Base-by-base conservation (phyloP, 1,284 basidiomycete genomes). In the Rhodotorula sp. region DNA sequence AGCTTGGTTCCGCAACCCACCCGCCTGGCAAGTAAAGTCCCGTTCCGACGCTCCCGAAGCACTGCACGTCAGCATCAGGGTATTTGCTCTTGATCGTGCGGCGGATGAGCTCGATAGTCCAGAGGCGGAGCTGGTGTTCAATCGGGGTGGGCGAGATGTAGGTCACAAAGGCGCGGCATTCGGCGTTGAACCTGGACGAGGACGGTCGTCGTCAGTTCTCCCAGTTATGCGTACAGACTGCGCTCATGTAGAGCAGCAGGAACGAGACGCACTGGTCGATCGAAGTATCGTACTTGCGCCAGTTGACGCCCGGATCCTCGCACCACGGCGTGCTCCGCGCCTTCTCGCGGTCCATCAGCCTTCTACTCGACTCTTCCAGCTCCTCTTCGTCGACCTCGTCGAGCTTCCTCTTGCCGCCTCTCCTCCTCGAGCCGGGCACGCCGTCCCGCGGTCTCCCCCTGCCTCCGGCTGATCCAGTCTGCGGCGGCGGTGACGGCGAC, bases 11-110 rank as follows among this genome's bases (percentile, higher is more conserved):
- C 6, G 44, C n/a, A 1, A 82, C 89, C 77, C 79, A 94, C 93
- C 94, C 95, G 71, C 87, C 84, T 2, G 95, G 95, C 20, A 99
- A 85, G 80, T 99, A 99, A 34, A 99, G 83, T 78, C 93, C 92
- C 17, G 95, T 99, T 78, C 91, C 89, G 79, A 90, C 96, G 77
- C 90, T 93, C 24, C 95, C 95, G 80, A 99, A 99, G 0, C 94
- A 89, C 64, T 86, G 81, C 9, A 98, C 89, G 51, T 86, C 81
- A 15, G 94, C 92, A 76, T 95, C 92, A 0, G 88, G 86, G 82
- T 91, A 97, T 32, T 83, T 80, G 29, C 81, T 79, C 22, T 81
- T 82, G 58, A 98, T 85, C 6, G 88, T 86, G 22, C 84, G 83
- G 3, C 88, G 84, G 64, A 98, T 90, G 54, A 89, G 84, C 57